These are phyloP conservation scores for Yamadazyma tumulicola DNA, from an alignment of 805 yeast genomes.

Conservation along the genomic window DNA sequence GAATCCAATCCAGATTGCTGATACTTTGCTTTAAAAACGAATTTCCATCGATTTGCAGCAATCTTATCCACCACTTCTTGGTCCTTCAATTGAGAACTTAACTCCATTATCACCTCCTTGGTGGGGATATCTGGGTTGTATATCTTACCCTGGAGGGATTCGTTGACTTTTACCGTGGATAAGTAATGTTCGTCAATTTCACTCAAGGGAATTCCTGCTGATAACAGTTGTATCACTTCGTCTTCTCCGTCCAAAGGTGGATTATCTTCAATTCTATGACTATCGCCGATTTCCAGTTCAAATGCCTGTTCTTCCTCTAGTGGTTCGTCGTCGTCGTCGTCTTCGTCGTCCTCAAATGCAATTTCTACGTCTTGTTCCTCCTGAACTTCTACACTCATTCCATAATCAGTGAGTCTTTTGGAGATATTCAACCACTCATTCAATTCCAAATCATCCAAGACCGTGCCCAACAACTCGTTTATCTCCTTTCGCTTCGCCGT, in stretches of 20 bases:
- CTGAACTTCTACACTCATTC: conserved; percentile 15
- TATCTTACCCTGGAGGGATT: neutral
- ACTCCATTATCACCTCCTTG: neutral
- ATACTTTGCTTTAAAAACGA: conserved; percentile 51
- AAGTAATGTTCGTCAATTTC: conserved; percentile 6
- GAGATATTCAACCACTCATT: conserved; percentile 44
- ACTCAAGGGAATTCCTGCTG: conserved; percentile 2
- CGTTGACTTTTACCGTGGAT: neutral
- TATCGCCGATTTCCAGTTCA: conserved; percentile 8
- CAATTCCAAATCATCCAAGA: conserved; percentile 41
- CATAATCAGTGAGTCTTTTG: conserved; percentile 50
- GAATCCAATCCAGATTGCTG: conserved; percentile 7
- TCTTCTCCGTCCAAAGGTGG: neutral
- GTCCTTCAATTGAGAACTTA: neutral
- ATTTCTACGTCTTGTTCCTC: conserved; percentile 39
- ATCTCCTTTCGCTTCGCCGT: conserved; percentile 45
- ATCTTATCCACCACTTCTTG: conserved; percentile 1
- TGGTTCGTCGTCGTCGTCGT: conserved; percentile 19
- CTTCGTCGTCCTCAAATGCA: conserved; percentile 32
- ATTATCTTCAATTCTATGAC: neutral
- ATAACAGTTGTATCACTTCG: neutral
- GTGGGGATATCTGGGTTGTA: conserved; percentile 1
- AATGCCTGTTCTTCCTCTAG: conserved; percentile 27
- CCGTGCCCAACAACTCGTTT: conserved; percentile 42
- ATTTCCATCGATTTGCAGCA: conserved; percentile 16